Evolutionary conservation across 2,329 filamentous ascomycete species (phyloP).

Genomic region (Polytolypa hystricis): DNA sequence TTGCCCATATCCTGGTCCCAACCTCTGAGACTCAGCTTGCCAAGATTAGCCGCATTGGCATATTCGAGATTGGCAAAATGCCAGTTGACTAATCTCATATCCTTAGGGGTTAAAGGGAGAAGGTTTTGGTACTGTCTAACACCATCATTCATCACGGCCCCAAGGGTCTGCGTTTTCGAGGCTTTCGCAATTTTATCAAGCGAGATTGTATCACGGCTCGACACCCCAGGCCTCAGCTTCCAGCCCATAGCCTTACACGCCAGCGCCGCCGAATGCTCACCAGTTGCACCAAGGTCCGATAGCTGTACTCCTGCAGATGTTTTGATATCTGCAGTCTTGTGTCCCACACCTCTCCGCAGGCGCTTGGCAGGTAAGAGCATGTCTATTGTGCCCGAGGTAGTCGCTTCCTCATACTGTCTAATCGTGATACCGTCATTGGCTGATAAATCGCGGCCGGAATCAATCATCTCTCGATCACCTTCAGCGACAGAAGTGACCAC

Average conservation of each 20-base stretch:
- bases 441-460: constrained; percentile 67
- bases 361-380: constrained; percentile 32
- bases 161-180: constrained; percentile 59
- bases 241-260: constrained; percentile 77
- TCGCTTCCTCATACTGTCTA: constrained; percentile 59
- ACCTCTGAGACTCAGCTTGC: constrained; percentile 72
- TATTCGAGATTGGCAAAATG: constrained; percentile 98
- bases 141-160: constrained; percentile 85
- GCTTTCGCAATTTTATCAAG: constrained; percentile 54
- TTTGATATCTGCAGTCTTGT: constrained; percentile 42
- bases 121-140: constrained; percentile 76
- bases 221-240: constrained; percentile 55
- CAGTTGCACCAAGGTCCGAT: constrained; percentile 53
- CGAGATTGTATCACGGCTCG: constrained; percentile 56
- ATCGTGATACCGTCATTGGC: constrained; percentile 62
- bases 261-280: constrained; percentile 60
- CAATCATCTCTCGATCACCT: constrained; percentile 71
- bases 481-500: constrained; percentile 60
- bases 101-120: constrained; percentile 71
- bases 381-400: constrained; percentile 45
- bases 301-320: constrained; percentile 33
- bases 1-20: constrained; percentile 98
- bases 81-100: constrained; percentile 90
- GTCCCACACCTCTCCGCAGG: constrained; percentile 34
- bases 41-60: constrained; percentile 83